phyloP scores from a whole-genome alignment of 345 rosid genomes.

The Salix koriyanagi region DNA sequence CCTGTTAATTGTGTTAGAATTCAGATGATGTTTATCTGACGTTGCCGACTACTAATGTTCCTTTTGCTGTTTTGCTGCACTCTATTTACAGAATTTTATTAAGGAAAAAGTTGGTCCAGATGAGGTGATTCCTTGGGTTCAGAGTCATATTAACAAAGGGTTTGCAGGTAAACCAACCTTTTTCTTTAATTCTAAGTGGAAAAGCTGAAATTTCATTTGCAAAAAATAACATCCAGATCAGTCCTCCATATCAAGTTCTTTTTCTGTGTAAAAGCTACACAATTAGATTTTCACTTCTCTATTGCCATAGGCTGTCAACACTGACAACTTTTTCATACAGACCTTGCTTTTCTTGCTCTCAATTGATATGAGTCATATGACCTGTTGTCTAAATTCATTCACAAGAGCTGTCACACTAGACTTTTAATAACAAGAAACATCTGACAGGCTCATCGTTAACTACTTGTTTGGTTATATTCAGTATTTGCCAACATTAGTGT shows the following conservation, averaged over 20 bases:
- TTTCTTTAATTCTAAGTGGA: neutral
- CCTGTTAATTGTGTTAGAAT: neutral
- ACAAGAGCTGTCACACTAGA: no score
- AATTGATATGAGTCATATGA: no score
- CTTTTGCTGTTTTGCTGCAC: neutral
- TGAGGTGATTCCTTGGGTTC: constrained; percentile 50
- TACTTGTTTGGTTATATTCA: neutral
- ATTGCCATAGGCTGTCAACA: no score
- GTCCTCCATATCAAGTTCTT: no score
- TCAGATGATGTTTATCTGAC: neutral
- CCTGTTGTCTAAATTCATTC: no score
- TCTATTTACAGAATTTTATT: constrained; percentile 41
- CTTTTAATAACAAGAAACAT: neutral
- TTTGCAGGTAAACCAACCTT: constrained; percentile 46
- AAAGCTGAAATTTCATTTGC: neutral
- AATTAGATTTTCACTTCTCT: no score
- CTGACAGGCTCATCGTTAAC: neutral
- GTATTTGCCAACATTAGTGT: neutral
- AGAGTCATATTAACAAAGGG: constrained; percentile 55
- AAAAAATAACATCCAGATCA: no score
- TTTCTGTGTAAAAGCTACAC: no score
- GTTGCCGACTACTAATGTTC: neutral
- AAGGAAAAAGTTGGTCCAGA: constrained; percentile 49
- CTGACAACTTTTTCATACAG: no score
- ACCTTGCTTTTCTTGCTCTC: no score